These are phyloP conservation scores for Eimeria sp. DNA, from an alignment of 169 alveolate genomes.

Conservation along the genomic window DNA sequence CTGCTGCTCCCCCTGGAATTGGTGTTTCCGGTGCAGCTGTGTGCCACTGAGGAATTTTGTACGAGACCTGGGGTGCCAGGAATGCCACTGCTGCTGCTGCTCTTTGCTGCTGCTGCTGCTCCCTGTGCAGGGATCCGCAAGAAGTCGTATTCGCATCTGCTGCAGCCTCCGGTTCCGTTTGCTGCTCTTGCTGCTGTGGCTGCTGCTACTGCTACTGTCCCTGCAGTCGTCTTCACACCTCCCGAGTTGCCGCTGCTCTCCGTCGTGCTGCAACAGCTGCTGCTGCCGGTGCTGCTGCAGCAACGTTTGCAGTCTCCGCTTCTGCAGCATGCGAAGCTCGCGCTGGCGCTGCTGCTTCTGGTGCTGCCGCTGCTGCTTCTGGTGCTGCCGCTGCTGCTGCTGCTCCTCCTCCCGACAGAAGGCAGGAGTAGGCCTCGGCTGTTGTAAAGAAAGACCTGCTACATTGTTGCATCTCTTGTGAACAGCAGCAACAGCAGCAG, in stretches of 20 bases:
- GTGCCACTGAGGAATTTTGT: not conserved
- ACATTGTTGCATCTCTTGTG: not conserved
- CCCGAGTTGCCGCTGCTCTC: not conserved
- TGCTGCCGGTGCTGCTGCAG: not conserved
- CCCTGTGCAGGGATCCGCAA: not conserved
- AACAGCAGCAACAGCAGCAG: not conserved
- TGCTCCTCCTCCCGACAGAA: not conserved
- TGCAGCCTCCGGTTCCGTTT: not conserved
- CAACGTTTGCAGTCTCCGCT: not conserved
- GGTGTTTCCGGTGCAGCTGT: constrained; percentile 9
- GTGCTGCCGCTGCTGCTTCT: not conserved
- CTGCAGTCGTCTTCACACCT: not conserved
- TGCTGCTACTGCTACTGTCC: not conserved
- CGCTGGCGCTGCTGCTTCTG: not conserved
- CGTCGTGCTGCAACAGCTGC: not conserved
- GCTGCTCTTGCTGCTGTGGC: not conserved
- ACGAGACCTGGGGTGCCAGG: not conserved
- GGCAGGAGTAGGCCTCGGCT: not conserved
- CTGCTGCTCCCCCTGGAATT: constrained; percentile 16
- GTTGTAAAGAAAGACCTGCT: not conserved
- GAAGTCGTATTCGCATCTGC: not conserved
- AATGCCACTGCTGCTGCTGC: constrained; percentile 47
- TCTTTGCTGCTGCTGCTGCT: constrained; percentile 45
- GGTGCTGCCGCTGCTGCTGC: constrained; percentile 1
- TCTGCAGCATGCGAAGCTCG: not conserved